A percentile compares a stretch with the other conserved stretches of the same genome.
Evolutionary conservation across 495 filamentous ascomycete genomes (phyloP).

Genomic region (Hypoxylon rickii): DNA sequence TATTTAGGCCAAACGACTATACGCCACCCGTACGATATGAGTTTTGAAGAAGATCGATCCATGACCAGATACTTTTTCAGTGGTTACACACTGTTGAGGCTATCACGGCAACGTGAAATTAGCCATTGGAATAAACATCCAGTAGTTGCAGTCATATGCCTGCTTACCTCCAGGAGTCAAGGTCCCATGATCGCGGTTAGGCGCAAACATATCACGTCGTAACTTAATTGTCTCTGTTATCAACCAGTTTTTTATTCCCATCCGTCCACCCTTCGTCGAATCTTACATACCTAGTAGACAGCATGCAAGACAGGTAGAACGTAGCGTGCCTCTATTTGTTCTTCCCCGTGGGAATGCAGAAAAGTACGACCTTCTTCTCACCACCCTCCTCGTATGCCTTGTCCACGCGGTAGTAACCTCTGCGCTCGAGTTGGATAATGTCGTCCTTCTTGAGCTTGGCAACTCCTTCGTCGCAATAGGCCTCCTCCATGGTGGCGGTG

Average conservation of each 20-base stretch:
- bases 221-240: background rate
- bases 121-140: no score
- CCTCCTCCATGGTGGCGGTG: conserved; percentile 76
- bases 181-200: background rate
- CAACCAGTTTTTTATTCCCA: conserved; percentile 4
- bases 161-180: background rate
- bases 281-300: background rate
- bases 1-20: no score
- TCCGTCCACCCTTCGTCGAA: background rate
- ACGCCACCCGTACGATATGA: no score
- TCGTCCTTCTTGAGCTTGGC: conserved; percentile 75
- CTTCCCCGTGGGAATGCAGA: conserved; percentile 80
- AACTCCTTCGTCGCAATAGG: conserved; percentile 80
- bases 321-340: conserved; percentile 32
- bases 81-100: no score
- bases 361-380: conserved; percentile 69
- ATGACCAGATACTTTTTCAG: no score
- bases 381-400: conserved; percentile 52
- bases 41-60: no score
- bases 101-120: no score
- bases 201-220: background rate
- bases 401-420: conserved; percentile 87
- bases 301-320: background rate
- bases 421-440: conserved; percentile 92
- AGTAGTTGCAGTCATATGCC: no score